phyloP scores from a whole-genome alignment of 257 asterid species.

The Solanum ahanhuiri region DNA sequence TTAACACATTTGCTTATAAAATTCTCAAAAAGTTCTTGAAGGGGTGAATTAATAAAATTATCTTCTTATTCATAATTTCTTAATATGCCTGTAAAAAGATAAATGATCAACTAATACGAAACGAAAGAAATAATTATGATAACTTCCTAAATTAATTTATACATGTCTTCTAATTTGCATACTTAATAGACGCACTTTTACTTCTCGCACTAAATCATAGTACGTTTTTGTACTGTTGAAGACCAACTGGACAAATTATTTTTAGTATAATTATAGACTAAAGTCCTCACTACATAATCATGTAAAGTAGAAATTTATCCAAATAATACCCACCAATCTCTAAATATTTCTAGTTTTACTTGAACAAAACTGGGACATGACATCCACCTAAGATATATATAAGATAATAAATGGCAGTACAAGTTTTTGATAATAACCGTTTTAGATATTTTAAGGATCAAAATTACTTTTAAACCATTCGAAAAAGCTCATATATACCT shows the following conservation, averaged over 20 bases:
- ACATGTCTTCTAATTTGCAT: not conserved
- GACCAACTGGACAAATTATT: not conserved
- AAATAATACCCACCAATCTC: not conserved
- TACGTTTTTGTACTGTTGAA: not conserved
- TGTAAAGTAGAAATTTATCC: not conserved
- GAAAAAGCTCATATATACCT: not conserved
- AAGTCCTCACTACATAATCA: not conserved
- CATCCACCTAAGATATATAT: not conserved
- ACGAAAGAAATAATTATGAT: not conserved
- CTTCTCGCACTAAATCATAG: not conserved
- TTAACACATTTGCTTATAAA: no score
- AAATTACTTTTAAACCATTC: no score
- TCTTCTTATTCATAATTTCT: no score
- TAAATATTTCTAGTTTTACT: not conserved
- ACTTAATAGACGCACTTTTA: not conserved
- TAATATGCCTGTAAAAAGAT: no score
- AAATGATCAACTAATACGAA: no score
- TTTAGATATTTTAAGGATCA: no score
- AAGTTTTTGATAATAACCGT: not conserved
- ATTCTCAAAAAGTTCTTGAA: accelerated
- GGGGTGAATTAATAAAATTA: no score
- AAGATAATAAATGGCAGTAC: not conserved
- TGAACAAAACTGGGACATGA: not conserved
- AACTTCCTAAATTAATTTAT: not conserved
- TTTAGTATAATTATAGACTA: not conserved